Evolutionary conservation across 2,329 filamentous ascomycete genomes (phyloP).

Genomic region (Colletotrichum spaethianum): DNA sequence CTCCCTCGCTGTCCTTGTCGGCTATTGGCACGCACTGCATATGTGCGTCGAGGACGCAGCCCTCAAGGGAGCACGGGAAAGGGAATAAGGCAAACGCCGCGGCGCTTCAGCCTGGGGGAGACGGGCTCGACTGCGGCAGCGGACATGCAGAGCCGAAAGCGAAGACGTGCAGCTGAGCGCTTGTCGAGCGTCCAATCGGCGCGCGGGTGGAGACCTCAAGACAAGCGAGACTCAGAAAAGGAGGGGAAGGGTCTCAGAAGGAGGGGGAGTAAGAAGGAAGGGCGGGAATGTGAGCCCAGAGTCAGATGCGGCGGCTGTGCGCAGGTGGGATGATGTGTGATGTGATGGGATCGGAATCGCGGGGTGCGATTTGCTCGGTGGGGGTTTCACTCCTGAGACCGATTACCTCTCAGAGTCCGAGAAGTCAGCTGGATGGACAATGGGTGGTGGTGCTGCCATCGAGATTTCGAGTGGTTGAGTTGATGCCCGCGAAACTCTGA

Average conservation of each 20-base stretch:
- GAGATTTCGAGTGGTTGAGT: constrained; percentile 10
- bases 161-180: constrained; percentile 26
- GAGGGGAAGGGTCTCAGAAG: not conserved
- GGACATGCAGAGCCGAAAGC: constrained; percentile 11
- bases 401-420: constrained; percentile 5
- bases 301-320: constrained; percentile 24
- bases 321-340: constrained; percentile 27
- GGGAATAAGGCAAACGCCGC: constrained; percentile 12
- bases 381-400: constrained; percentile 13
- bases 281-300: constrained; percentile 27
- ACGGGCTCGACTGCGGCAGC: constrained; percentile 3
- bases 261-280: not conserved
- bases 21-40: not conserved
- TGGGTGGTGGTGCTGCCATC: constrained; percentile 13
- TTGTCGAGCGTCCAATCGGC: constrained; percentile 32
- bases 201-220: constrained; percentile 4
- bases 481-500: not conserved
- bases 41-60: not conserved
- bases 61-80: constrained; percentile 3
- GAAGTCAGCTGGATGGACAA: not conserved
- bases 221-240: not conserved
- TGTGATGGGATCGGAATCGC: constrained; percentile 36
- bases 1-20: not conserved
- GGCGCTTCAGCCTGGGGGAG: constrained; percentile 8
- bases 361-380: constrained; percentile 25